Base-by-base conservation (phyloP, 129 eudicot genomes). In the Apium graveolens region DNA sequence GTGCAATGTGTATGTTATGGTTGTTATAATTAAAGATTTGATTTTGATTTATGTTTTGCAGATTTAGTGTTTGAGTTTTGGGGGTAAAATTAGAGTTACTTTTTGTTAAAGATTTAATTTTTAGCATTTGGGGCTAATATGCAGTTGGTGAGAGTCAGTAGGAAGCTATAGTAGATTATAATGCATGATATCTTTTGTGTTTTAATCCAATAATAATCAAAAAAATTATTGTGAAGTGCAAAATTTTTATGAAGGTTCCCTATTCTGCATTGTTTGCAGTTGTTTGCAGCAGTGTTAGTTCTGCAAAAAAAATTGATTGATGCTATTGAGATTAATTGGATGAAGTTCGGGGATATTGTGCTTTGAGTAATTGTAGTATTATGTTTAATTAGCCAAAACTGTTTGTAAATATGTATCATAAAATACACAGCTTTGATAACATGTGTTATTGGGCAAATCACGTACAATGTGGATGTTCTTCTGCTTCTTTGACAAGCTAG, bases 391-490 rank as follows among this genome's bases (percentile, higher is more conserved):
- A 57, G 65, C 31, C 31, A 9, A n/a, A 57, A 57, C 31, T 57
- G 65, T 24, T 24, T n/a, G 65, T n/a, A n/a, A 12, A 57, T 24
- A 24, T 31, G 20, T 26, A 29, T 5, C 4, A 43, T 57, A 69
- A 44, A 42, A 27, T 74, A 18, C 68, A 20, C 10, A 46, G 21
- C 32, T 7, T 44, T 38, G 45, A 42, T 44, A 76, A 39, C 14
- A 44, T 74, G 63, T 35, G 80, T n/a, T 75, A 43, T 42, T 70
- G 43, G 78, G 62, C 21, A 62, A 41, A 85, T 29, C 45, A 3
- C 41, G 57, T 53, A 60, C 82, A 81, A 43, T 73, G 69, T 41
- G 80, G 55, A 24, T 76, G 63, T 76, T 70, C 24, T 65, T 18
- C 68, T 2, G n/a, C n/a, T n/a, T n/a, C n/a, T n/a, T n/a, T n/a